A percentile compares a stretch with the other conserved stretches of the same genome.
phyloP scores from a whole-genome alignment of 257 asterid genomes.

The Nicotiana paniculata region DNA sequence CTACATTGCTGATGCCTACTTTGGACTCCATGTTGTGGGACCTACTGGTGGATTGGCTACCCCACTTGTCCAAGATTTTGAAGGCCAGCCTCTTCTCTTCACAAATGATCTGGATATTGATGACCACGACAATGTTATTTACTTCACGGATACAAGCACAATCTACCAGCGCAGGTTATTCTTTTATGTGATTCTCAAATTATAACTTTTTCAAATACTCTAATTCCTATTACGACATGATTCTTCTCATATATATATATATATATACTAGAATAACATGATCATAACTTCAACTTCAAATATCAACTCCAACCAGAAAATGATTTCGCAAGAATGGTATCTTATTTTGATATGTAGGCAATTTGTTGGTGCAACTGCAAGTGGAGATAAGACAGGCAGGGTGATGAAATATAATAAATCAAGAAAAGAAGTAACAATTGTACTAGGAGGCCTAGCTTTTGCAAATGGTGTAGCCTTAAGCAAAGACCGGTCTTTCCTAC shows the following conservation, averaged over 20 bases:
- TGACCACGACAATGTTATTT: conserved; percentile 36
- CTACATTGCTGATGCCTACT: conserved; percentile 69
- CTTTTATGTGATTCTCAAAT: conserved; percentile 28
- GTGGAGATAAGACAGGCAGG: conserved; percentile 54
- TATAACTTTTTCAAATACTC: conserved; percentile 3
- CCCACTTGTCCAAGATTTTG: conserved; percentile 39
- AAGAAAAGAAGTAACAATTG: conserved; percentile 39
- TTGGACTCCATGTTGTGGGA: conserved; percentile 62
- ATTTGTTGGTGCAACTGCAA: conserved; percentile 35
- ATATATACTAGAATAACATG: too few relatives aligned
- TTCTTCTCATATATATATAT: too few relatives aligned
- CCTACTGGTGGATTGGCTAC: conserved; percentile 51
- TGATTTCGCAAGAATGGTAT: too few relatives aligned
- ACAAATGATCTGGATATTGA: conserved; percentile 73
- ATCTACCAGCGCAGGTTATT: conserved; percentile 43
- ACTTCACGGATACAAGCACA: conserved; percentile 66
- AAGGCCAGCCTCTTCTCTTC: conserved; percentile 43
- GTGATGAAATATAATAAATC: conserved; percentile 49
- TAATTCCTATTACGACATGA: too few relatives aligned
- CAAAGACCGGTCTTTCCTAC: conserved; percentile 35
- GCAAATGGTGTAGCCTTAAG: conserved; percentile 75
- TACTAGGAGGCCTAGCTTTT: conserved; percentile 48
- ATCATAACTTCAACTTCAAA: too few relatives aligned
- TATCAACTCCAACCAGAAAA: too few relatives aligned
- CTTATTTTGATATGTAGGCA: conserved; percentile 33